Evolutionary conservation across 2,329 filamentous ascomycete genomes (phyloP).

Genomic region (Daldinia sp.): DNA sequence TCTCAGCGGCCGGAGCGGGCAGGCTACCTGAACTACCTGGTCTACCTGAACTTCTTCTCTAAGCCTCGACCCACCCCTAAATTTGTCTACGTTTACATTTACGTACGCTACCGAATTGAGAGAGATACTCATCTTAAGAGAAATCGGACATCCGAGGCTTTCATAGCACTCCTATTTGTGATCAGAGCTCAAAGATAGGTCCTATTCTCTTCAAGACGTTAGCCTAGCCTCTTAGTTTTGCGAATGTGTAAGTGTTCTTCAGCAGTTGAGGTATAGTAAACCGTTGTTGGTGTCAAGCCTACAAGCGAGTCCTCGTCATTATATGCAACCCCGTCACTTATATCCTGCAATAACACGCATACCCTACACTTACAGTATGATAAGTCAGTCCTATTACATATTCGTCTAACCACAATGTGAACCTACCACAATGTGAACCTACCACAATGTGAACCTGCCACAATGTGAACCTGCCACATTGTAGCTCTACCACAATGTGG

Average conservation of each 20-base stretch:
- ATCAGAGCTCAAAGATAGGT: neutral
- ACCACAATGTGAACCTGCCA: no score
- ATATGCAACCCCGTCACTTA: conserved; percentile 26
- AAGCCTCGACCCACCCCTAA: conserved; percentile 20
- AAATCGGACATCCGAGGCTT: conserved; percentile 1
- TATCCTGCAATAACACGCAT: conserved; percentile 15
- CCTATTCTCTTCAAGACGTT: neutral
- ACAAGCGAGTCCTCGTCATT: conserved; percentile 35
- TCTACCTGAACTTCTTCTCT: conserved; percentile 23
- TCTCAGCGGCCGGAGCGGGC: neutral
- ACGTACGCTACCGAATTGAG: neutral
- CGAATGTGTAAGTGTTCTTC: neutral
- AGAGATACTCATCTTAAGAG: neutral
- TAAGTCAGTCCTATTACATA: conserved; percentile 21
- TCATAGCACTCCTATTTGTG: neutral
- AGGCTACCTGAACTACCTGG: no score
- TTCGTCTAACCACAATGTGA: conserved; percentile 2
- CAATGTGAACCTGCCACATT: no score
- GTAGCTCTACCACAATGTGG: no score
- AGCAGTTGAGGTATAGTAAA: neutral
- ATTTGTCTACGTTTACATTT: conserved; percentile 12
- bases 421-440: no score
- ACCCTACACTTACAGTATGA: neutral
- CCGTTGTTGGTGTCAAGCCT: conserved; percentile 27
- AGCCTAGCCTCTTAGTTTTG: neutral